A percentile compares a stretch with the other conserved stretches of the same genome.
Conservation (phyloP, 345 rosid species). For the Triadica sebifera region DNA sequence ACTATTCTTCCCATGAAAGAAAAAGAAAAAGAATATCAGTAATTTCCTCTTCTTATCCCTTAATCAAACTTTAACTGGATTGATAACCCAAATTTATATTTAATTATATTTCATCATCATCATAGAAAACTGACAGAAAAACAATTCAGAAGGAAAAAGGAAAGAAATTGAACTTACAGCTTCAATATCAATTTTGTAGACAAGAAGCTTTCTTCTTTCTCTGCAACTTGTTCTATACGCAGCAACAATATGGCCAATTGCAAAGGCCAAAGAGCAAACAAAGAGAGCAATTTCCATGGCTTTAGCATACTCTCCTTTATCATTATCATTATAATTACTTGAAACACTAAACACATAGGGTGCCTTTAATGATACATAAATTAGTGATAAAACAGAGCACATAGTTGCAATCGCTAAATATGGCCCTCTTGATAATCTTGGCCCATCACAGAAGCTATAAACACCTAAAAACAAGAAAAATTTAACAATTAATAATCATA, state of each 20-base stretch:
- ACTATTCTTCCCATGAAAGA: too few relatives aligned
- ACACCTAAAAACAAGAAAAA: constrained; percentile 45
- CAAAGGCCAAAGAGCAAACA: constrained; percentile 56
- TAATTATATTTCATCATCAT: too few relatives aligned
- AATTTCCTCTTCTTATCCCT: too few relatives aligned
- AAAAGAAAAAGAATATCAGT: too few relatives aligned
- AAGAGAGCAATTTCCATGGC: constrained; percentile 71
- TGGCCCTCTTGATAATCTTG: constrained; percentile 69
- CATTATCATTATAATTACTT: constrained; percentile 6
- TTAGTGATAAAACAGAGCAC: constrained; percentile 66
- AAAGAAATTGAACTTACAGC: constrained; percentile 54
- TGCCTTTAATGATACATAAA: constrained; percentile 72
- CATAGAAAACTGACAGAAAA: too few relatives aligned
- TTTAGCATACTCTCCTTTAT: constrained; percentile 44
- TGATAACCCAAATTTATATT: too few relatives aligned
- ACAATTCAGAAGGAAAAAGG: too few relatives aligned
- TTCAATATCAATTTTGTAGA: constrained; percentile 94
- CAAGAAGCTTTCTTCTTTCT: constrained; percentile 85
- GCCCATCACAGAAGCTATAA: constrained; percentile 86
- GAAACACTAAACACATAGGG: constrained; percentile 55
- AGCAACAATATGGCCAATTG: constrained; percentile 66
- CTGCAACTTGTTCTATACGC: constrained; percentile 87
- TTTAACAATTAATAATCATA: neutral
- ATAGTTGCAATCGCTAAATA: constrained; percentile 66
- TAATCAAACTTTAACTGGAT: too few relatives aligned